A percentile compares a stretch with the other conserved stretches of the same genome.
These are phyloP conservation scores for Salix purpurea DNA, from an alignment of 345 rosid genomes.

Conservation along the genomic window DNA sequence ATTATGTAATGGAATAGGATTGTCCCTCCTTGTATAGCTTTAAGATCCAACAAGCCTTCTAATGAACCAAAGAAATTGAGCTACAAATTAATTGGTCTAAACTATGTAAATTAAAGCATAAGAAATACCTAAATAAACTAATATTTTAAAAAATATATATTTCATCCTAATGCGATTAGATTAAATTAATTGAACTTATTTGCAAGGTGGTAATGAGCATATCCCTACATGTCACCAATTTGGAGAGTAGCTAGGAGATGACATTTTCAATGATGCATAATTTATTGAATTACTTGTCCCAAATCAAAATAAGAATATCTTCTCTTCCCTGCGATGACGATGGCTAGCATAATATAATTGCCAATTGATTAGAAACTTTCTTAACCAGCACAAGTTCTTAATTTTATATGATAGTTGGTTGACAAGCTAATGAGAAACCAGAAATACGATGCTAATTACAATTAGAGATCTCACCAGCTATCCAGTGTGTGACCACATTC, in stretches of 20 bases:
- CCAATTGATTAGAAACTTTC: neutral
- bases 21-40: too few relatives aligned
- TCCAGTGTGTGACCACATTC: neutral
- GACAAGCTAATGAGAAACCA: neutral
- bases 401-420: neutral
- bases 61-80: too few relatives aligned
- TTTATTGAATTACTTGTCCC: neutral
- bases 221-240: neutral
- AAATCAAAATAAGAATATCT: neutral
- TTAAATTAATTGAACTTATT: neutral
- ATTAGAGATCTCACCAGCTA: neutral
- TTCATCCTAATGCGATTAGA: too few relatives aligned
- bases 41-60: too few relatives aligned
- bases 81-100: too few relatives aligned
- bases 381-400: neutral
- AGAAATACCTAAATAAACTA: too few relatives aligned
- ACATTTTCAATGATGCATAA: neutral
- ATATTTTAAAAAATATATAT: too few relatives aligned
- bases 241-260: neutral
- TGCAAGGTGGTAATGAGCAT: neutral
- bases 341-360: neutral
- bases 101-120: too few relatives aligned
- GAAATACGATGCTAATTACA: neutral
- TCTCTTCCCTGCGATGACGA: neutral
- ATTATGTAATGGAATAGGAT: too few relatives aligned